Conservation (phyloP, 2,329 filamentous ascomycete genomes). For the Dactylellina leptospora region DNA sequence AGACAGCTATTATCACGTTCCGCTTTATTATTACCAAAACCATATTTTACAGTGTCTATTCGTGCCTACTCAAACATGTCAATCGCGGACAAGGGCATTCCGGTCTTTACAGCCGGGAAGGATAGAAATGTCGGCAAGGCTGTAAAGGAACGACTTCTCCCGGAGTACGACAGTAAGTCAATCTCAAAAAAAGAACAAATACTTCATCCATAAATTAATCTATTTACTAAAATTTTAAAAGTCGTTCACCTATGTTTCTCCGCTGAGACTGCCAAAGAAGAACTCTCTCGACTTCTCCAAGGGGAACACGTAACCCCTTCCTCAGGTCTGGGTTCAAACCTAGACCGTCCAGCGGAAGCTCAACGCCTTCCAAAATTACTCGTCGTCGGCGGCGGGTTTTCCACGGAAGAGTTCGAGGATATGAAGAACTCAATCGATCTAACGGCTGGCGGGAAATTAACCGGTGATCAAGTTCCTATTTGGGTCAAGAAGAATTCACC, state of each 20-base stretch:
- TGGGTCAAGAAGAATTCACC: constrained; percentile 25
- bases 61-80: constrained; percentile 28
- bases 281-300: constrained; percentile 32
- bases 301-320: constrained; percentile 27
- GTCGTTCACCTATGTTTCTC: constrained; percentile 32
- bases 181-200: too few species aligned
- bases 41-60: too few species aligned
- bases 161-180: constrained; percentile 37
- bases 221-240: too few species aligned
- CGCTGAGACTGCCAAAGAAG: constrained; percentile 23
- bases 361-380: constrained; percentile 36
- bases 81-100: constrained; percentile 24
- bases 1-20: too few species aligned
- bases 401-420: constrained; percentile 30
- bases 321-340: constrained; percentile 31
- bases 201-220: too few species aligned
- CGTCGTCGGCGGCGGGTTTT: constrained; percentile 32
- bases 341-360: constrained; percentile 25
- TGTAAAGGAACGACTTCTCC: constrained; percentile 35
- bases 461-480: constrained; percentile 20
- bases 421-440: constrained; percentile 43
- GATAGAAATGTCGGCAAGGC: constrained; percentile 10
- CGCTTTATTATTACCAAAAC: too few species aligned
- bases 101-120: constrained; percentile 40
- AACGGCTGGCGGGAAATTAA: constrained; percentile 24